Percentiles rank a stretch among this genome's conserved stretches.
phyloP scores from a whole-genome alignment of 257 asterid species.

The Solanum medicagineum region DNA sequence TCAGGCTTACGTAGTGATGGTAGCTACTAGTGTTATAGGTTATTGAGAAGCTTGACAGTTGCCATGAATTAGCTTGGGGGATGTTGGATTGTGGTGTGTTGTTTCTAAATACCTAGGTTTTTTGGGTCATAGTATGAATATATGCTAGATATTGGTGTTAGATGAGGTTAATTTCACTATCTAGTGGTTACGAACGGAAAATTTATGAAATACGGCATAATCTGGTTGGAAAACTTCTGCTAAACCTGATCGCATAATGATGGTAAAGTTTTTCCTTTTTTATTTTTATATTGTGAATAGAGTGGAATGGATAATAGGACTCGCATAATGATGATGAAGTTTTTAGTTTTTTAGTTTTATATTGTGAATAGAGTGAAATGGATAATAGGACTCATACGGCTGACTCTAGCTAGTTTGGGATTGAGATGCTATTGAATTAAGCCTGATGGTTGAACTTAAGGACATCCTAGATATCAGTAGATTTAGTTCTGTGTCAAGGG shows the following conservation, averaged over 20 bases:
- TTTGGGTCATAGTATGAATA: not conserved
- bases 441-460: not conserved
- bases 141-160: not conserved
- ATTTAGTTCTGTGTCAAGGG: not conserved
- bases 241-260: not conserved
- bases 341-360: not conserved
- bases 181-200: not conserved
- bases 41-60: not conserved
- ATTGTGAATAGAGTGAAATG: not conserved
- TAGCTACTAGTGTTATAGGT: not conserved
- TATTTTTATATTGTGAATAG: not conserved
- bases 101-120: not conserved
- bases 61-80: not conserved
- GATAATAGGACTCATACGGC: not conserved
- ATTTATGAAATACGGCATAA: not conserved
- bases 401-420: not conserved
- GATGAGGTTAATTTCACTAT: not conserved
- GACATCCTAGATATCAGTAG: not conserved
- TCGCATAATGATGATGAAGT: too few species aligned
- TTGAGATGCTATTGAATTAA: not conserved
- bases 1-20: not conserved
- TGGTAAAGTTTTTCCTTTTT: not conserved
- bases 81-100: not conserved
- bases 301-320: not conserved
- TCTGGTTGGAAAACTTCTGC: not conserved